A percentile compares a stretch with the other conserved stretches of the same genome.
phyloP scores from a whole-genome alignment of 345 rosid genomes.

The Gynandropsis gynandra region DNA sequence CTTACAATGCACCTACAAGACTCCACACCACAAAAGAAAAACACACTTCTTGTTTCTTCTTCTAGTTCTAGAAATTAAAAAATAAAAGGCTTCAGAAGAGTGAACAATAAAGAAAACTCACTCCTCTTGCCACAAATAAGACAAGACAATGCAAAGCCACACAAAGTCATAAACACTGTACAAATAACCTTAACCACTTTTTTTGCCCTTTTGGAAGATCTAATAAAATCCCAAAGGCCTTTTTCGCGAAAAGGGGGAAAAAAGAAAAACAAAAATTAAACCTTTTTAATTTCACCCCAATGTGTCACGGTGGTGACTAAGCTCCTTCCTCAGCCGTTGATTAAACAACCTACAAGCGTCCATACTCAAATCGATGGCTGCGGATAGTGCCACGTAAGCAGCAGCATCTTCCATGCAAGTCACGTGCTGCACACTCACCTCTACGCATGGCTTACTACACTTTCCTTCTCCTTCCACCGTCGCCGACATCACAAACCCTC shows the following conservation, averaged over 20 bases:
- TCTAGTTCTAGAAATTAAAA: too few species aligned
- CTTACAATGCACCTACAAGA: too few species aligned
- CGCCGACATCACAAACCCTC: constrained; percentile 89
- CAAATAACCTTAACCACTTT: too few species aligned
- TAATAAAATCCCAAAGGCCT: constrained; percentile 14
- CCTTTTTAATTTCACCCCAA: constrained; percentile 20
- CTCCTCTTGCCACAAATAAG: too few species aligned
- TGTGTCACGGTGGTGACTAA: constrained; percentile 42
- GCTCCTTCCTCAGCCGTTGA: constrained; percentile 82
- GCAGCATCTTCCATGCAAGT: constrained; percentile 91
- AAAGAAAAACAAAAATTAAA: constrained; percentile 5
- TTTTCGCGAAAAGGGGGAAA: constrained; percentile 5
- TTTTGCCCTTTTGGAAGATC: neutral
- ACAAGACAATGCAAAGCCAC: too few species aligned
- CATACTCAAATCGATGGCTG: constrained; percentile 85
- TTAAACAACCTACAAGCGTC: constrained; percentile 89
- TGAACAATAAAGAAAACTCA: too few species aligned
- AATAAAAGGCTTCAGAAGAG: too few species aligned
- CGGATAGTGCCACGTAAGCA: constrained; percentile 82
- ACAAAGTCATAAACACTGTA: too few species aligned
- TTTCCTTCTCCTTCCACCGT: constrained; percentile 78
- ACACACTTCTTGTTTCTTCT: too few species aligned
- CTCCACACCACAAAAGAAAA: too few species aligned
- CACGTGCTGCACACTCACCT: constrained; percentile 91
- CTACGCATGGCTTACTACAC: constrained; percentile 79